Base-by-base conservation (phyloP, 805 yeast species). In the Pichia rugopelliculosa region DNA sequence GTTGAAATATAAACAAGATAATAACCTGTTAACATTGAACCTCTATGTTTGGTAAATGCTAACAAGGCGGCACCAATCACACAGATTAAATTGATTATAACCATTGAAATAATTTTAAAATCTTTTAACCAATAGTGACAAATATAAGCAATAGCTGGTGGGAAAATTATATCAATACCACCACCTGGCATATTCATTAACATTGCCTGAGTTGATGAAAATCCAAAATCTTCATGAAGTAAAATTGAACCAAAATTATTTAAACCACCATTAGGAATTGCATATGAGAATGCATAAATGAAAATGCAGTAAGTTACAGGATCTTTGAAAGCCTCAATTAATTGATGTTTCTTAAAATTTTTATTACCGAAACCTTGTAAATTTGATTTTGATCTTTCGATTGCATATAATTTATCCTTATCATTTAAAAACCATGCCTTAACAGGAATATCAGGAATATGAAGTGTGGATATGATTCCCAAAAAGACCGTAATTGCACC, bases 401-500 rank as follows among this genome's bases (percentile, higher is more conserved):
- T 50, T 22, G 58, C 61, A 33, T 55, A 45, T 9, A 39, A 42
- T 43, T 60, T 67, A 52, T 76, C 77, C 30, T 61, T 61, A 26
- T 62, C 68, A 15, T 60, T 66, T 41, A 76, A 61, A 51, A 76
- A 77, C 62, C 66, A 66, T 4, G 75, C 72, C 39, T 58, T 56
- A 6, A 57, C 59, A 22, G 83, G 84, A 59, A 68, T 68, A 49
- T 64, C 68, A 13, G 74, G 76, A 41, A 56, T 62, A 44, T 56
- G 61, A 54, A 43, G 69, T n/a, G 49, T 43, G 39, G 53, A 50
- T 7, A 38, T n/a, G 17, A 42, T 30, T 3, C 46, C 49, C 12
- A 40, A 25, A n/a, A 45, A 18, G 4, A 45, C 15, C 0, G 51
- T 45, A 20, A 48, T 37, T 17, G 42, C 18, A 13, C 51, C 51